Conservation (phyloP, 2,329 filamentous ascomycete genomes). For the Pleoardoris graminearum region DNA sequence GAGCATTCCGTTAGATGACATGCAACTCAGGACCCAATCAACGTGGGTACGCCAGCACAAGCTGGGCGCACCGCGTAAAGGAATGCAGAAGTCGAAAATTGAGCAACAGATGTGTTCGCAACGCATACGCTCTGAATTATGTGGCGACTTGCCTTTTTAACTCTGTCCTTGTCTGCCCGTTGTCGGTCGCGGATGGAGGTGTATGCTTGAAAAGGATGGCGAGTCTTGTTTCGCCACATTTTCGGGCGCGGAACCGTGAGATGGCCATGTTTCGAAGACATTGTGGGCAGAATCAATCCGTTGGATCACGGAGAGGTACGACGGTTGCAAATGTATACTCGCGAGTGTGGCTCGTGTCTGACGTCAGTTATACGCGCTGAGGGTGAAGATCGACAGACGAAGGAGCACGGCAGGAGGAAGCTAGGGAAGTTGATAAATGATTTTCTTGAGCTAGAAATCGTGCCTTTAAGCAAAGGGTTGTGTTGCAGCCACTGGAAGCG, state of each 20-base stretch:
- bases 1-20: no score
- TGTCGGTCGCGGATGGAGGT: conserved; percentile 26
- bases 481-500: not conserved
- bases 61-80: no score
- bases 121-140: no score
- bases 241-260: conserved; percentile 11
- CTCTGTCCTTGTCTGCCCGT: conserved; percentile 11
- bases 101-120: no score
- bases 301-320: no score
- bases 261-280: not conserved
- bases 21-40: no score
- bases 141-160: no score
- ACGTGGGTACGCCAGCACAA: no score
- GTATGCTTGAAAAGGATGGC: conserved; percentile 30
- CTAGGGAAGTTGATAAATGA: not conserved
- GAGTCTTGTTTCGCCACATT: conserved; percentile 25
- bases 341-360: not conserved
- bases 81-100: no score
- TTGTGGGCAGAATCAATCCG: no score
- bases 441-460: not conserved
- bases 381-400: not conserved
- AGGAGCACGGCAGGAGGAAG: not conserved
- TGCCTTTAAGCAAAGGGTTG: not conserved
- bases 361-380: conserved; percentile 5
- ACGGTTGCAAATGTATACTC: not conserved